Conservation (phyloP, 225 moss, liverwort and hornwort species). For the Pseudisothecium myosuroides region DNA sequence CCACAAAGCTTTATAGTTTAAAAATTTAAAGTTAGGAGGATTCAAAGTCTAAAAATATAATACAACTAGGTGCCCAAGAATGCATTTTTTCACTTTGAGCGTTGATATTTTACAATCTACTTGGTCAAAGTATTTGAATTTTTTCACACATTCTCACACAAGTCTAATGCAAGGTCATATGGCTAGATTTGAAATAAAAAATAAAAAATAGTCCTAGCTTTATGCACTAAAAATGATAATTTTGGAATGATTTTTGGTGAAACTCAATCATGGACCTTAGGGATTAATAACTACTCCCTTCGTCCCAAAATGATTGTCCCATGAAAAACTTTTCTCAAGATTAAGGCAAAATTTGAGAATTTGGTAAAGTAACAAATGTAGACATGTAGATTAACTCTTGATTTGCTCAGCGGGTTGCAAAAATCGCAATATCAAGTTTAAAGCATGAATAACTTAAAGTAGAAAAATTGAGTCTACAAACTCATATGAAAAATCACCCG, state of each 20-base stretch:
- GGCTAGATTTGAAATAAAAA: neutral
- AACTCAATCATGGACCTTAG: neutral
- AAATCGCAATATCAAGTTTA: too few relatives aligned
- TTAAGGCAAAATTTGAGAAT: too few relatives aligned
- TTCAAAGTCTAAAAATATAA: neutral
- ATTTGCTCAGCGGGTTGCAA: too few relatives aligned
- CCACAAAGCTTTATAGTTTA: neutral
- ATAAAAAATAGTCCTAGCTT: neutral
- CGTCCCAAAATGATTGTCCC: too few relatives aligned
- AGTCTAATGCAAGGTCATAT: neutral
- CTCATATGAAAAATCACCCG: too few relatives aligned
- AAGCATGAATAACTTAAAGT: too few relatives aligned
- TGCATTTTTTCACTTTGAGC: neutral
- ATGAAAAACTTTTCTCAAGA: too few relatives aligned
- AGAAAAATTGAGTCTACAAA: too few relatives aligned
- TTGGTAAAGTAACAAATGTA: too few relatives aligned
- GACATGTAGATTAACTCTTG: too few relatives aligned
- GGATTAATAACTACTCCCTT: neutral
- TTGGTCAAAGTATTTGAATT: fast-evolving
- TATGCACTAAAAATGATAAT: neutral
- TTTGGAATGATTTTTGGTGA: neutral
- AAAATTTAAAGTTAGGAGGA: too few relatives aligned
- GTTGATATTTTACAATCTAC: neutral
- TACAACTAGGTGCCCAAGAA: neutral
- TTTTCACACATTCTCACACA: neutral